Evolutionary conservation across 129 eudicot genomes (phyloP).

Genomic region (Tagetes erecta): DNA sequence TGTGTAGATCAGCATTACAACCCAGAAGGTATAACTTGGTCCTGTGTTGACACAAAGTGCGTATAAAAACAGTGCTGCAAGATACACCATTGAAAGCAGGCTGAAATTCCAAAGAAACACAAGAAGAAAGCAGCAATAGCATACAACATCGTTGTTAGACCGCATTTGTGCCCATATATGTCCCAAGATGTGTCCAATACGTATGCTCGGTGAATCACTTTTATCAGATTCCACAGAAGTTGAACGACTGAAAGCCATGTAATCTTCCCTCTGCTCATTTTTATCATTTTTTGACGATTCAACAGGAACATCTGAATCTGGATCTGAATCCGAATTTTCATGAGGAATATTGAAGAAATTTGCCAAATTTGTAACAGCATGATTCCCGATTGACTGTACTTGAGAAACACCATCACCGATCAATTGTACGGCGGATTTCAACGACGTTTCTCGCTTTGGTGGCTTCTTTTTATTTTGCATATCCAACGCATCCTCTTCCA

Average conservation of each 20-base stretch:
- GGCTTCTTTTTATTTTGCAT: conserved; percentile 10
- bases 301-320: conserved; percentile 28
- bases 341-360: conserved; percentile 50
- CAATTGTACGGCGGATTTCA: conserved; percentile 51
- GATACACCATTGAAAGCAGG: conserved; percentile 53
- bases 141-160: conserved; percentile 54
- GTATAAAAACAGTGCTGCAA: conserved; percentile 52
- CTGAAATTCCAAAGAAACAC: conserved; percentile 59
- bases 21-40: conserved; percentile 58
- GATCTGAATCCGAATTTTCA: conserved; percentile 43
- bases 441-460: conserved; percentile 31
- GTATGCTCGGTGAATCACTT: conserved; percentile 41
- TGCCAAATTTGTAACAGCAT: conserved; percentile 47
- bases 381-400: conserved; percentile 47
- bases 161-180: conserved; percentile 52
- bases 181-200: conserved; percentile 30
- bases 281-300: conserved; percentile 34
- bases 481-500: conserved; percentile 32
- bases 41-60: conserved; percentile 62
- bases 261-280: conserved; percentile 31
- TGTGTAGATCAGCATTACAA: conserved; percentile 47
- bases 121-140: conserved; percentile 53
- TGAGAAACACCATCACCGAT: conserved; percentile 52
- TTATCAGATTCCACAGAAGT: conserved; percentile 44
- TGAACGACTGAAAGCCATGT: conserved; percentile 34